Evolutionary conservation across 2,329 filamentous ascomycete species (phyloP).

Genomic region (Fusarium illudens): DNA sequence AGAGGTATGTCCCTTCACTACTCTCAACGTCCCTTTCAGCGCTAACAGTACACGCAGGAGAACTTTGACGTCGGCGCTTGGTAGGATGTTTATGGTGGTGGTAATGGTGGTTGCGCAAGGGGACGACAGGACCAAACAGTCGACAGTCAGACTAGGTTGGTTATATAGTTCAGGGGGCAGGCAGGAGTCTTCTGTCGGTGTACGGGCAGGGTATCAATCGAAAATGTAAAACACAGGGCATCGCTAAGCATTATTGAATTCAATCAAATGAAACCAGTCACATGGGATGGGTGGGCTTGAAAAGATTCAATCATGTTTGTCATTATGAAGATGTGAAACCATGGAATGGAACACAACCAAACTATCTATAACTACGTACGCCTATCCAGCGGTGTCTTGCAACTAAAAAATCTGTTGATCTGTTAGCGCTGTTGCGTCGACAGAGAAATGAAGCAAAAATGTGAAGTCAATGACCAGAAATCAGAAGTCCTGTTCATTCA

Average conservation of each 20-base stretch:
- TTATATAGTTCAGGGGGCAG: slow-evolving; percentile 25
- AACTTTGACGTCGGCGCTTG: slow-evolving; percentile 93
- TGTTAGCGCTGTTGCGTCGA: slow-evolving; percentile 31
- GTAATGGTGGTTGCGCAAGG: slow-evolving; percentile 16
- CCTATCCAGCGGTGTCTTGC: not conserved
- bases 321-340: not conserved
- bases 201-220: slow-evolving; percentile 33
- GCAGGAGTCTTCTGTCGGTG: slow-evolving; percentile 37
- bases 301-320: not conserved
- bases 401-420: slow-evolving; percentile 10
- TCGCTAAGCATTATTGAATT: slow-evolving; percentile 31
- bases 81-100: slow-evolving; percentile 65
- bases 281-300: not conserved
- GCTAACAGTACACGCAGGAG: slow-evolving; percentile 67
- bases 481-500: slow-evolving; percentile 93
- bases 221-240: slow-evolving; percentile 45
- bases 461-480: slow-evolving; percentile 28
- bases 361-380: not conserved
- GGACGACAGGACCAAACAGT: slow-evolving; percentile 3
- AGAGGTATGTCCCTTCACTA: slow-evolving; percentile 66
- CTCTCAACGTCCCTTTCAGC: not conserved
- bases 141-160: slow-evolving; percentile 18
- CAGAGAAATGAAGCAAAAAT: slow-evolving; percentile 11
- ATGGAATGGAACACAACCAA: not conserved
- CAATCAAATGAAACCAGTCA: not conserved